Evolutionary conservation across 371 early-diverging fungal genomes (phyloP), one percentile per base, ranked within the genome.

Genomic region (Mortierella sp.): DNA sequence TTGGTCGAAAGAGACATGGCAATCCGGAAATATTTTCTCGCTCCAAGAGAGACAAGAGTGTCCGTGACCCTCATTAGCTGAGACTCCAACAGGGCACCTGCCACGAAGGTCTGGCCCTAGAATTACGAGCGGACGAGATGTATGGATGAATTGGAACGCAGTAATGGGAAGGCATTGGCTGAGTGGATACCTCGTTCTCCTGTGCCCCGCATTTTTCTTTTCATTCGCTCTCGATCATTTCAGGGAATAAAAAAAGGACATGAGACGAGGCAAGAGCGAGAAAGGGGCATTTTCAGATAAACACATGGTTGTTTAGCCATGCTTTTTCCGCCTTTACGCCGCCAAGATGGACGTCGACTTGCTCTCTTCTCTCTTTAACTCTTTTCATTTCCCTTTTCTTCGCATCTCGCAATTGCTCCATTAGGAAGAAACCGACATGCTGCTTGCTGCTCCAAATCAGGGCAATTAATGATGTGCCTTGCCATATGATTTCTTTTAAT

Each of bases 311-410:
- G 37, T 24, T 3, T 21, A 54, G n/a, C 54, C 21, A 54, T 24
- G 24, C 67, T n/a, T 6, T 6, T 64, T 64, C 67, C 40, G 67
- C 67, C 67, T 37, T 64, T 64, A 37, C 40, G 67, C 67, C 67
- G 67, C 67, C 67, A 64, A 64, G 67, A 64, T 64, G 67, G 37
- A 37, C 54, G 54, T 54, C 54, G 50, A 50, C 59, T 59, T 31
- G 28, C 26, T 57, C 28, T 57, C 10, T 28, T 3, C 11, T 6
- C 10, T 5, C 31, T 61, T 34, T 19, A 21, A 21, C 21, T 34
- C 9, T 31, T 19, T 61, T 34, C 34, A 31, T 31, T 61, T 61
- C 34, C 16, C 37, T 37, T 24, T 64, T 40, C 37, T 37, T 64
- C 24, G 2, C 8, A 21, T 1, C 57, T 11, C 24, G 28, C 37